Percentiles rank a stretch among this genome's conserved stretches.
Conservation (phyloP, 805 yeast genomes). For the Geotrichum ghanense region DNA sequence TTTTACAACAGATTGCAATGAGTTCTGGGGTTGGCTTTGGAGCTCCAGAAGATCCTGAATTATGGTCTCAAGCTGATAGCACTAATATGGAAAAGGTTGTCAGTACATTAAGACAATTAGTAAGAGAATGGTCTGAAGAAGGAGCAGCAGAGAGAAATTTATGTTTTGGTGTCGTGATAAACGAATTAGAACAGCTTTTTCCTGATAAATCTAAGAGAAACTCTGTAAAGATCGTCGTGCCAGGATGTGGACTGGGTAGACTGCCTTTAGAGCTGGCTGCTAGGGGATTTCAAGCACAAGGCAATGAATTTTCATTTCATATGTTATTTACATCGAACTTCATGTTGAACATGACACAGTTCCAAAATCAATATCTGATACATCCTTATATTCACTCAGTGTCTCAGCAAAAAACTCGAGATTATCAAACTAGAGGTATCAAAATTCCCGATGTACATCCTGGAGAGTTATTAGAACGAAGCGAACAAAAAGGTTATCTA, state of each 20-base stretch:
- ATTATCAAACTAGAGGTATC: constrained; percentile 42
- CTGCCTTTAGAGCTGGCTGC: constrained; percentile 56
- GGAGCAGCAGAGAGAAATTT: constrained; percentile 48
- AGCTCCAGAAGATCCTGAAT: constrained; percentile 12
- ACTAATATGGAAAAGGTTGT: constrained; percentile 47
- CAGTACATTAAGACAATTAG: constrained; percentile 50
- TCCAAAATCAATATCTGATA: constrained; percentile 13
- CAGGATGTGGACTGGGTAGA: constrained; percentile 87
- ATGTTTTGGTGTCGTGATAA: constrained; percentile 38
- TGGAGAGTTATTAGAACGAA: constrained; percentile 8
- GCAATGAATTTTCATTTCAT: constrained; percentile 69
- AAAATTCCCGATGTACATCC: constrained; percentile 26
- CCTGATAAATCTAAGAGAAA: constrained; percentile 18
- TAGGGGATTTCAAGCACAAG: constrained; percentile 41
- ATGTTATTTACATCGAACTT: constrained; percentile 52
- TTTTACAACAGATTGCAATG: constrained; percentile 14
- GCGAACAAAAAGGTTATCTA: constrained; percentile 7
- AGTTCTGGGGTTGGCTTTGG: constrained; percentile 15
- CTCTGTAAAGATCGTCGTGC: constrained; percentile 42
- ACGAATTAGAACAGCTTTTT: constrained; percentile 30
- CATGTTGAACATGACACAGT: constrained; percentile 17
- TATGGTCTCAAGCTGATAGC: constrained; percentile 33
- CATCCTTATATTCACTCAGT: constrained; percentile 46
- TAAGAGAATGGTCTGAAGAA: constrained; percentile 64
- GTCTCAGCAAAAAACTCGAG: constrained; percentile 45